Percentiles rank a stretch among this genome's conserved stretches.
Conservation (phyloP, 768 basidiomycete genomes). For the Pleurotus cornucopiae region DNA sequence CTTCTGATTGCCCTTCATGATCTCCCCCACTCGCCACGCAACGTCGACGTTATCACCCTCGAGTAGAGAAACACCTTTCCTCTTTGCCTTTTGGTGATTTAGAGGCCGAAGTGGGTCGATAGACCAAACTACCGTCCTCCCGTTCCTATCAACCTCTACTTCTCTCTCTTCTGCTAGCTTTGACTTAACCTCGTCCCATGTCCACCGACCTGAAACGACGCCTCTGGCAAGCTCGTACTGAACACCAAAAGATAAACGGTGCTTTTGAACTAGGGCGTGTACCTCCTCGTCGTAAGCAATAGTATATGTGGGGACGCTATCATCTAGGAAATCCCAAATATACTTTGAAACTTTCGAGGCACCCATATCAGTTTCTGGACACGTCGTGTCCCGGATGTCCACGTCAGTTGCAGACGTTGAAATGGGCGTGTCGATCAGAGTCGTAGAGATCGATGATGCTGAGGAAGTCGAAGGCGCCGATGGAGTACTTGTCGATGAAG, state of each 20-base stretch:
- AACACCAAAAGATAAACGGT: conserved; percentile 38
- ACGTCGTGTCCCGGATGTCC: too few relatives aligned
- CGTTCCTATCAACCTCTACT: conserved; percentile 2
- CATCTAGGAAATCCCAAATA: neutral
- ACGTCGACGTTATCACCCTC: conserved; percentile 30
- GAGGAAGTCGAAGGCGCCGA: too few relatives aligned
- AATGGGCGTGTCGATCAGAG: too few relatives aligned
- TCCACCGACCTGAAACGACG: conserved; percentile 31
- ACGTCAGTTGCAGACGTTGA: too few relatives aligned
- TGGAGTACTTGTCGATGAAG: too few relatives aligned
- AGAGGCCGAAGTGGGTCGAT: conserved; percentile 18
- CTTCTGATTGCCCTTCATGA: neutral
- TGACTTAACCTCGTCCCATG: conserved; percentile 27
- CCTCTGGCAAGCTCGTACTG: conserved; percentile 46
- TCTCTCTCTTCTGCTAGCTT: neutral
- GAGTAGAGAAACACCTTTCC: conserved; percentile 22
- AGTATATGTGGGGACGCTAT: conserved; percentile 17
- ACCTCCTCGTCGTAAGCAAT: conserved; percentile 32
- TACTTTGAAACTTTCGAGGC: neutral
- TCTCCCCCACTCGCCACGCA: conserved; percentile 10
- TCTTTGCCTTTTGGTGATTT: conserved; percentile 16
- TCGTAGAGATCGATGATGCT: too few relatives aligned
- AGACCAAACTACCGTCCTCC: neutral
- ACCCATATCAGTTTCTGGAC: too few relatives aligned
- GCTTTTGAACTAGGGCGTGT: conserved; percentile 31